Base-by-base conservation (phyloP, 345 rosid species). In the Gossypium mustelinum region DNA sequence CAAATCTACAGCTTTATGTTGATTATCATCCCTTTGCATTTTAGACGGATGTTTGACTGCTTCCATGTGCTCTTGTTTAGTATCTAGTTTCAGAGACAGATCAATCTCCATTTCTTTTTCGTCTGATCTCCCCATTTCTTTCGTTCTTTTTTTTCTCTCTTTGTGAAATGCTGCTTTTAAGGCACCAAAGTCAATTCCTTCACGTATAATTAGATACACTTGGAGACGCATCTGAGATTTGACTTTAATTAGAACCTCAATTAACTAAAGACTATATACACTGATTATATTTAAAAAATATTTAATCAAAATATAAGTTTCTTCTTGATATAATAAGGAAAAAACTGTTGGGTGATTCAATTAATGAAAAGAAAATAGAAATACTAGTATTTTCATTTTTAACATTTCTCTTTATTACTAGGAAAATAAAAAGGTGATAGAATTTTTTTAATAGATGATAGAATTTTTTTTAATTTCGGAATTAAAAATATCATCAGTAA, bases 101-200 rank as follows among this genome's bases (percentile, higher is more conserved):
- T 84, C 87, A 54, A 78, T 80, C 63, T 82, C 84, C 87, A 85
- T 80, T 68, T 11, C 44, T 25, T 9, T 65, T 64, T 12, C 51
- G 57, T 67, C 27, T 24, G 61, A 57, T 10, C 59, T 27, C 45
- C 55, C 18, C 83, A 25, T 59, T 25, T 57, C 11, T 22, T 57
- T 22, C 27, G 20, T 9, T 18, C 9, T 20, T 20, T 18, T 4
- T 17, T 17, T 17, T 6, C 7, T 16, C 18, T 51, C 17, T 59
- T 16, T 25, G 64, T 27, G 41, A 11, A 59, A 59, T 25, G 41
- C 64, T 24, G 64, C 64, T 59, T 25, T 24, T 59, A 39, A 25
- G 64, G 39, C 41, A 82, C 89, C 81, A 75, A 85, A 85, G 88
- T 88, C 92, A 85, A 88, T 77, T 58, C 88, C 86, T 75, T 76